Percentiles rank a stretch among this genome's conserved stretches.
Evolutionary conservation across 768 basidiomycete species (phyloP).

Genomic region (Russula griseocarnosa): DNA sequence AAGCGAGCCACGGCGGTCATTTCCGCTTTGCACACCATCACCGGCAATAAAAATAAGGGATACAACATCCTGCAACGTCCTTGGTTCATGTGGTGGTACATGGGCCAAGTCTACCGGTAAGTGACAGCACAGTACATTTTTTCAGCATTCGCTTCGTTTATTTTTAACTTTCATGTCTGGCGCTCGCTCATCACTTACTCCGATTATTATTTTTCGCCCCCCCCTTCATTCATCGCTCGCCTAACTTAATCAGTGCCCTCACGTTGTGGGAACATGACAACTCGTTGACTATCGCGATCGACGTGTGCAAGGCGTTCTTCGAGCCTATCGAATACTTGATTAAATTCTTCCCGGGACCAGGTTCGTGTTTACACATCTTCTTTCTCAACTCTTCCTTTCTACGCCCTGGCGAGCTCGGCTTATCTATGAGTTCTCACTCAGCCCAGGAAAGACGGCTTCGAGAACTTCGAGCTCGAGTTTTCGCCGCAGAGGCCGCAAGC

Average conservation of each 20-base stretch:
- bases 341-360: slow-evolving; percentile 18
- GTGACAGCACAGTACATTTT: slow-evolving; percentile 22
- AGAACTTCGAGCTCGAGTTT: slow-evolving; percentile 16
- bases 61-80: slow-evolving; percentile 52
- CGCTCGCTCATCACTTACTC: neutral
- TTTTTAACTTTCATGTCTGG: no score
- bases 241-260: slow-evolving; percentile 46
- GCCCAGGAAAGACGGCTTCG: slow-evolving; percentile 10
- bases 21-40: slow-evolving; percentile 52
- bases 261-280: slow-evolving; percentile 55
- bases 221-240: no score
- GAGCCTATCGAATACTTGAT: slow-evolving; percentile 36
- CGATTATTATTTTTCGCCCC: no score
- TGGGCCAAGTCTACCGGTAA: slow-evolving; percentile 60
- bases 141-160: neutral
- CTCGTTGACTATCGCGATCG: slow-evolving; percentile 53
- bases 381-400: neutral
- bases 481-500: slow-evolving; percentile 5
- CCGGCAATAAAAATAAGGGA: slow-evolving; percentile 38
- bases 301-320: slow-evolving; percentile 54
- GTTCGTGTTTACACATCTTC: slow-evolving; percentile 11
- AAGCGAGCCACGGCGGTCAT: slow-evolving; percentile 51
- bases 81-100: slow-evolving; percentile 68
- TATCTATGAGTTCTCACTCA: neutral
- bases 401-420: neutral